These are phyloP conservation scores for Trichophyton benhamiae DNA, from an alignment of 2,329 filamentous ascomycete species.

Conservation along the genomic window DNA sequence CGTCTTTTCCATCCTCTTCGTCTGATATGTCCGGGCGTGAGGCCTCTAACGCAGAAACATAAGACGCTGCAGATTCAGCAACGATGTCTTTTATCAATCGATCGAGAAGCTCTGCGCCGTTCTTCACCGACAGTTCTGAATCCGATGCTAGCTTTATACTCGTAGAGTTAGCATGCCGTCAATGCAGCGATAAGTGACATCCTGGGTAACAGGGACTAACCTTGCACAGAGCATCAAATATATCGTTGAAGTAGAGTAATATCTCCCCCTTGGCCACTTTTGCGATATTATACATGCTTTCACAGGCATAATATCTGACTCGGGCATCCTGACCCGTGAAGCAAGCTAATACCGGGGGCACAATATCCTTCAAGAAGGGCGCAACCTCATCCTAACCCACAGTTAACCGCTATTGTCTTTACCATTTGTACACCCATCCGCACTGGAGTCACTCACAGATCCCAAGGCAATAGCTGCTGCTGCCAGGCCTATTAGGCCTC, in stretches of 20 bases:
- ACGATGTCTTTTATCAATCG: conserved; percentile 93
- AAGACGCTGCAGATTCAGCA: conserved; percentile 84
- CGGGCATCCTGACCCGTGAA: conserved; percentile 97
- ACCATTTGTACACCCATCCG: not conserved
- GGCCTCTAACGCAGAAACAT: conserved; percentile 74
- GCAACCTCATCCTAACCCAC: conserved; percentile 60
- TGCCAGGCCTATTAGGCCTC: conserved; percentile 86
- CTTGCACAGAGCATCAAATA: conserved; percentile 95
- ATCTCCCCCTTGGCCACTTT: conserved; percentile 99
- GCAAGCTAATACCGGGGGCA: conserved; percentile 90
- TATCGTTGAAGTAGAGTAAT: conserved; percentile 91
- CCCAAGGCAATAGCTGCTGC: conserved; percentile 93
- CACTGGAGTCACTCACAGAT: conserved; percentile 49
- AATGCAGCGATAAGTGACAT: not conserved
- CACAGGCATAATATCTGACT: conserved; percentile 94
- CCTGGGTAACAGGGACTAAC: conserved; percentile 36
- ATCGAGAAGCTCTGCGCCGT: conserved; percentile 89
- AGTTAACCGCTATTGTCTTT: conserved; percentile 1
- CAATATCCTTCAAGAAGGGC: conserved; percentile 81
- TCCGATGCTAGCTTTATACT: conserved; percentile 69
- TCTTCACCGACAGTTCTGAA: conserved; percentile 93
- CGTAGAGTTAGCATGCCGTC: conserved; percentile 12
- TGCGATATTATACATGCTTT: conserved; percentile 99
- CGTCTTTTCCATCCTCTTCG: conserved; percentile 34
- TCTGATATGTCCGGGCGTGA: conserved; percentile 32